Conservation (phyloP, 2,329 filamentous ascomycete genomes). For the Cryphonectria carpinicola region DNA sequence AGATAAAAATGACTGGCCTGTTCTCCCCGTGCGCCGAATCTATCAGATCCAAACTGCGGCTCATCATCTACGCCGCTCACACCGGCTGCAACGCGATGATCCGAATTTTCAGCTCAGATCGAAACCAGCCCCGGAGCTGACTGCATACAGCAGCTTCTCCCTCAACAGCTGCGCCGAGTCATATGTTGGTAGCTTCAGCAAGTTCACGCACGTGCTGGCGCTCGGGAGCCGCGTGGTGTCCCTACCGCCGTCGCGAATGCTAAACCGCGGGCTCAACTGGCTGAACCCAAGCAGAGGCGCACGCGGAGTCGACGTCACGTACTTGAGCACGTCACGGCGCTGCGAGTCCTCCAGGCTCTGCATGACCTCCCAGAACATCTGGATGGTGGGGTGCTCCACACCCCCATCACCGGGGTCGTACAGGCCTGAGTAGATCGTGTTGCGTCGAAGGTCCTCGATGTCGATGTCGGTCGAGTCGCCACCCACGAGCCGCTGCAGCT, state of each 20-base stretch:
- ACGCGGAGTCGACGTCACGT: slow-evolving; percentile 90
- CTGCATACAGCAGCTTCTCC: slow-evolving; percentile 85
- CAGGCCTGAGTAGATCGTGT: slow-evolving; percentile 86
- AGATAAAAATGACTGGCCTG: not conserved
- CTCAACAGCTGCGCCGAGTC: slow-evolving; percentile 65
- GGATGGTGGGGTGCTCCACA: slow-evolving; percentile 81
- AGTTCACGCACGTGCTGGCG: slow-evolving; percentile 93
- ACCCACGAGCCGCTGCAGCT: slow-evolving; percentile 90
- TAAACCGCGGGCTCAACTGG: slow-evolving; percentile 83
- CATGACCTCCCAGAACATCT: slow-evolving; percentile 93
- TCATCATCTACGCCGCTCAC: not conserved
- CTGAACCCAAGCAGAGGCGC: slow-evolving; percentile 89
- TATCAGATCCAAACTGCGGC: not conserved
- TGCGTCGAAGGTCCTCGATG: slow-evolving; percentile 78
- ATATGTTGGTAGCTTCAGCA: slow-evolving; percentile 90
- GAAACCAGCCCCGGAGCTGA: slow-evolving; percentile 90
- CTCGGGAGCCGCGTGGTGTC: slow-evolving; percentile 83
- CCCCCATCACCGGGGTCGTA: slow-evolving; percentile 90
- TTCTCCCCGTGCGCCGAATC: not conserved
- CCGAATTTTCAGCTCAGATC: slow-evolving; percentile 66
- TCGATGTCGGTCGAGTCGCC: slow-evolving; percentile 87
- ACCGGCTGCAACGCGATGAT: not conserved
- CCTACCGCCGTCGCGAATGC: slow-evolving; percentile 79
- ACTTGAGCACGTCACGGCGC: slow-evolving; percentile 85
- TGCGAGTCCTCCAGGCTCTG: slow-evolving; percentile 74